Evolutionary conservation across 345 rosid genomes (phyloP), one percentile per base, ranked within the genome.

Genomic region (Gynandropsis gynandra): DNA sequence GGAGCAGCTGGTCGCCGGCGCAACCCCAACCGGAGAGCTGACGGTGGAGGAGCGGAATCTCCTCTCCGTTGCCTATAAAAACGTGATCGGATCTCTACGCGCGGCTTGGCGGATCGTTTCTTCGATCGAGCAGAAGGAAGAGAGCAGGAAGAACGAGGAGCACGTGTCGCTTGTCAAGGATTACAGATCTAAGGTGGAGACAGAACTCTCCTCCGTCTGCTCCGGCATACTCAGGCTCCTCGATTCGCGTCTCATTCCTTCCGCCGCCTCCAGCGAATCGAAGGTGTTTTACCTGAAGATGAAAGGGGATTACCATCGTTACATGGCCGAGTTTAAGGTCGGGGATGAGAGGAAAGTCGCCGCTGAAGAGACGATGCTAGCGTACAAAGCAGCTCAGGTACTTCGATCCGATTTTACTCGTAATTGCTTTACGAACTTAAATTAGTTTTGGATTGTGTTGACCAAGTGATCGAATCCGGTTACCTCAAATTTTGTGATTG

Each of bases 301-400:
- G 85, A 79, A 79, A 47, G 85, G 85, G 9, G 85, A 79, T 54
- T 79, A 79, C 32, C 82, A 76, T 55, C 73, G 85, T 9, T 69
- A 69, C 11, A 1, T 64, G 7, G 74, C 74, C 0, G 74, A 69
- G 66, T 69, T 69, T 29, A 76, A 76, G 69, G 69, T 78, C 42
- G 77, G 80, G 0, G 77, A 71, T 35, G 82, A 79, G 71, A 76
- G 80, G 62, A 79, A 79, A 71, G 75, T 76, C 4, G 80, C 82
- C 44, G 85, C 85, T 0, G 85, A 79, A 27, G 74, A 69, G 38
- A 69, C 74, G 0, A 69, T 69, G 74, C 37, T 54, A 19, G 66
- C 74, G 5, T 79, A 79, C 65, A 79, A 76, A 56, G 75, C 85
- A 41, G 85, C 85, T 61, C 85, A 79, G 85, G 85, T 76, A 57